Percentiles rank a stretch among this genome's conserved stretches.
Conservation (phyloP, 1,284 basidiomycete species). For the Cryptococcus amylolentus region DNA sequence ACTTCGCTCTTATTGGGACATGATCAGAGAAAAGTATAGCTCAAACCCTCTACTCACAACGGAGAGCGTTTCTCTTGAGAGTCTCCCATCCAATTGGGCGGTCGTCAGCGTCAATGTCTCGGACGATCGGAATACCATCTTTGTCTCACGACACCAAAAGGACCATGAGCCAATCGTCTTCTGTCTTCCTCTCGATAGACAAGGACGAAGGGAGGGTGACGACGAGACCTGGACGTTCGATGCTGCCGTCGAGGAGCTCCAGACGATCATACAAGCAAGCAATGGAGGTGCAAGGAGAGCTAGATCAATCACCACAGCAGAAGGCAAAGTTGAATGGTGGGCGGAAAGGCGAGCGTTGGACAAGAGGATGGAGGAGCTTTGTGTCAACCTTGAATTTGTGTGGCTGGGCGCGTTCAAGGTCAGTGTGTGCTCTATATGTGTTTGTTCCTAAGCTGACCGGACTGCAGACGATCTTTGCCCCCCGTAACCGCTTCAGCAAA, state of each 20-base stretch:
- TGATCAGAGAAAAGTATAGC: conserved; percentile 57
- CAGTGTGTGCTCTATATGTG: conserved; percentile 14
- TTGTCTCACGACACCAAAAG: conserved; percentile 70
- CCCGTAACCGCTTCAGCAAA: conserved; percentile 53
- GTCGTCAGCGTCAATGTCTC: conserved; percentile 79
- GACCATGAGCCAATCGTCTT: conserved; percentile 69
- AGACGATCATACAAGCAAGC: conserved; percentile 71
- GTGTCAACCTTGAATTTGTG: conserved; percentile 85
- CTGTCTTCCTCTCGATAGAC: conserved; percentile 74
- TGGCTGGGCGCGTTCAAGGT: conserved; percentile 99
- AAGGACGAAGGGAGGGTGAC: conserved; percentile 72
- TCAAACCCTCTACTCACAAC: conserved; percentile 38
- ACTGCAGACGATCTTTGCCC: conserved; percentile 66
- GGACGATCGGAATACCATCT: conserved; percentile 74
- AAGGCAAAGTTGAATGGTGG: conserved; percentile 72
- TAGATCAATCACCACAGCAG: conserved; percentile 56
- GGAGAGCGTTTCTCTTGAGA: conserved; percentile 45
- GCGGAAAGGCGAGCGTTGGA: conserved; percentile 71
- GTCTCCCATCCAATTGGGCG: conserved; percentile 77
- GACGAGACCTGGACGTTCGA: conserved; percentile 70
- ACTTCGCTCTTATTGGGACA: conserved; percentile 61
- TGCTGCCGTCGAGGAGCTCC: conserved; percentile 68
- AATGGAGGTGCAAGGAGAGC: conserved; percentile 74
- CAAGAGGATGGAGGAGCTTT: conserved; percentile 65
- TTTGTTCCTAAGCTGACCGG: not conserved